Percentiles rank a stretch among this genome's conserved stretches.
These are phyloP conservation scores for Sporothrix curviconia DNA, from an alignment of 2,329 filamentous ascomycete genomes.

Conservation along the genomic window DNA sequence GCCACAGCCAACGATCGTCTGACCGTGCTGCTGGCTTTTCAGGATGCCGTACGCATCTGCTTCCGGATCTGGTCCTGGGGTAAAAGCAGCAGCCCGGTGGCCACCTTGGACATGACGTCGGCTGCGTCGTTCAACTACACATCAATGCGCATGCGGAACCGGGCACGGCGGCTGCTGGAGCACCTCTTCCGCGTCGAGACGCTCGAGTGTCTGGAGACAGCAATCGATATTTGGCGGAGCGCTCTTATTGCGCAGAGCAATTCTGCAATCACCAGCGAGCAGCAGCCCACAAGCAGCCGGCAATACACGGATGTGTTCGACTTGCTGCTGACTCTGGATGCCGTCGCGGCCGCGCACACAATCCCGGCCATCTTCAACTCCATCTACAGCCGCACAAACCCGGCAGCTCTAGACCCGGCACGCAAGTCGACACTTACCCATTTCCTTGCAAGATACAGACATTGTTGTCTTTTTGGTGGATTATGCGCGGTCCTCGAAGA, in stretches of 20 bases:
- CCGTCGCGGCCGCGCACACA: constrained; percentile 81
- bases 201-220: constrained; percentile 85
- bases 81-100: not conserved
- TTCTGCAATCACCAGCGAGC: constrained; percentile 35
- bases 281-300: not conserved
- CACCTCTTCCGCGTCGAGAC: constrained; percentile 89
- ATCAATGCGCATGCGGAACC: constrained; percentile 82
- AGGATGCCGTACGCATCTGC: constrained; percentile 88
- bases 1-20: constrained; percentile 87
- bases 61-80: constrained; percentile 87
- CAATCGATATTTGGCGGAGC: constrained; percentile 75
- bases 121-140: constrained; percentile 84
- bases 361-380: constrained; percentile 94
- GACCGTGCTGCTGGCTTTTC: constrained; percentile 91
- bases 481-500: constrained; percentile 89
- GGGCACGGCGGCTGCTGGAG: constrained; percentile 79
- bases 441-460: constrained; percentile 74
- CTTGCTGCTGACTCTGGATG: constrained; percentile 83
- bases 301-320: constrained; percentile 65
- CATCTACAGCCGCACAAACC: constrained; percentile 90
- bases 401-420: constrained; percentile 66
- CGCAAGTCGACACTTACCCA: constrained; percentile 84
- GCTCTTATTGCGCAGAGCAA: constrained; percentile 29
- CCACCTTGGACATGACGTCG: constrained; percentile 50
- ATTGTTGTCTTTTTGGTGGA: constrained; percentile 84